Evolutionary conservation across 495 filamentous ascomycete species (phyloP).

Genomic region (Talaromyces wortmannii): DNA sequence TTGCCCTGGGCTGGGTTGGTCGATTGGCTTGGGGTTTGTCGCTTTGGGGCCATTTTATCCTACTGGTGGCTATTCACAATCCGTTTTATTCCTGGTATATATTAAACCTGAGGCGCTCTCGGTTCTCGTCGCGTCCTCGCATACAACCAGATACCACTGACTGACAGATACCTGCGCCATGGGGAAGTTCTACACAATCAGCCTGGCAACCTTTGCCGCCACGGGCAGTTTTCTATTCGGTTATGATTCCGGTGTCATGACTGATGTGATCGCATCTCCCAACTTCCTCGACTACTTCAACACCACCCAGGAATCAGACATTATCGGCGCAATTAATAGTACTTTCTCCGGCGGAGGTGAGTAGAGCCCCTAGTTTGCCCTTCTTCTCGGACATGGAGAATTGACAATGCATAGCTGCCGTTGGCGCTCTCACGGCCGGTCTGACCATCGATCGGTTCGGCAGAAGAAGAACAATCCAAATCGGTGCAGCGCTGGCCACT

Average conservation of each 20-base stretch:
- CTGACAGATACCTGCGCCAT: conserved; percentile 11
- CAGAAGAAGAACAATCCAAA: conserved; percentile 48
- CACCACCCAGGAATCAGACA: conserved; percentile 36
- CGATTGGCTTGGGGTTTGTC: neutral
- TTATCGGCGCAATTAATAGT: conserved; percentile 51
- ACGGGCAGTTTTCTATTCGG: conserved; percentile 47
- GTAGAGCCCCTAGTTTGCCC: conserved; percentile 4
- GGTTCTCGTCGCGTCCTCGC: neutral
- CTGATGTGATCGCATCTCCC: conserved; percentile 43
- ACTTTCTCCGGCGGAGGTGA: conserved; percentile 47
- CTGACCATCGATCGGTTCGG: conserved; percentile 37
- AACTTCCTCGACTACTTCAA: conserved; percentile 44
- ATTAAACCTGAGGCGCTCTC: neutral
- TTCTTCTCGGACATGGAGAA: neutral
- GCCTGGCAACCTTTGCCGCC: conserved; percentile 34
- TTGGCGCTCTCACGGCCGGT: conserved; percentile 28
- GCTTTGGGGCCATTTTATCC: neutral
- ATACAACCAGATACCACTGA: neutral
- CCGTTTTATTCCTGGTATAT: neutral
- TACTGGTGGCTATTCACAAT: neutral
- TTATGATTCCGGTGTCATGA: conserved; percentile 52
- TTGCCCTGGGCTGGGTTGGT: no score
- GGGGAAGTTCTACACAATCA: conserved; percentile 37
- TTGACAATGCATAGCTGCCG: conserved; percentile 14
- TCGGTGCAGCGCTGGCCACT: conserved; percentile 46